A percentile compares a stretch with the other conserved stretches of the same genome.
Conservation (phyloP, 495 filamentous ascomycete genomes). For the Parathielavia appendiculata region DNA sequence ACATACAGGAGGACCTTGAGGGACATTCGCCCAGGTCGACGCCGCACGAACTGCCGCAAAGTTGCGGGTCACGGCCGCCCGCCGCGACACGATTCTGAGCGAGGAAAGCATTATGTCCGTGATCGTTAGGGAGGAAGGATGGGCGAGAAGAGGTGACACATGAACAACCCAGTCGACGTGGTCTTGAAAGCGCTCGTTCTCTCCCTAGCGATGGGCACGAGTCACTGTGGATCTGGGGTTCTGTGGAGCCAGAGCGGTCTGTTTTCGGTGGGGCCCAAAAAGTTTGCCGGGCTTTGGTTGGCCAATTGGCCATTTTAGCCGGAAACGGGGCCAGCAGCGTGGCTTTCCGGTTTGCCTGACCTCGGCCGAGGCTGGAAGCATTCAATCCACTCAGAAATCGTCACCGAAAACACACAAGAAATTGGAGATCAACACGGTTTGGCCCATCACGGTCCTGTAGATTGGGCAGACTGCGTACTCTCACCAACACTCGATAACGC, state of each 20-base stretch:
- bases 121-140: neutral
- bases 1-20: slow-evolving; percentile 89
- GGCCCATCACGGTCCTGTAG: no score
- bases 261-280: slow-evolving; percentile 10
- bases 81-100: slow-evolving; percentile 33
- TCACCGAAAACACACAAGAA: no score
- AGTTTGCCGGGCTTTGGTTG: slow-evolving; percentile 14
- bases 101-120: slow-evolving; percentile 31
- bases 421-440: no score
- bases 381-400: no score
- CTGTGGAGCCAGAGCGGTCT: neutral
- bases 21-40: slow-evolving; percentile 83
- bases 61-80: slow-evolving; percentile 33
- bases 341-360: slow-evolving; percentile 12
- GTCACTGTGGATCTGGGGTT: no score
- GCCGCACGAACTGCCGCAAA: slow-evolving; percentile 59
- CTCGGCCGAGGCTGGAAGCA: slow-evolving; percentile 13
- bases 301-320: slow-evolving; percentile 13
- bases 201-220: neutral
- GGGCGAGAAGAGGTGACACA: neutral
- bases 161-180: neutral
- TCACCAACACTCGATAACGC: no score
- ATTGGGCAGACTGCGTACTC: no score
- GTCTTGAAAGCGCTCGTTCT: neutral
- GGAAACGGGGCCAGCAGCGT: slow-evolving; percentile 7